Evolutionary conservation across 495 filamentous ascomycete species (phyloP), one percentile per base, ranked within the genome.

Genomic region (Oleoguttula mirabilis): DNA sequence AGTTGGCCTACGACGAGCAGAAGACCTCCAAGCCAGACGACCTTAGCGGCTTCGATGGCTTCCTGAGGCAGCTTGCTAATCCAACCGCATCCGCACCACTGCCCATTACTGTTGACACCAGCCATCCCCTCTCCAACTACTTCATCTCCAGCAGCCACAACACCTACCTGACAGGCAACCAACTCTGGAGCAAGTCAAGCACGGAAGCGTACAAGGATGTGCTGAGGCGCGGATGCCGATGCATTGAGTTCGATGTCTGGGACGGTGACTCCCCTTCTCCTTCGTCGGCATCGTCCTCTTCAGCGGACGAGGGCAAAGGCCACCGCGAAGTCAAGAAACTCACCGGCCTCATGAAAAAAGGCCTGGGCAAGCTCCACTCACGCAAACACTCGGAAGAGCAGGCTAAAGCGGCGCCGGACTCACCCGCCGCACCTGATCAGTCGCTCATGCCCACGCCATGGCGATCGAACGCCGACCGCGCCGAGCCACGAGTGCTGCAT

Each of bases 161-260:
- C 59, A 95, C 88, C 0, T 96, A 95, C 54, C 68, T 96, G 46
- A 85, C 81, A 0, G 88, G 88, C 0, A 88, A 95, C 57, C 88
- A 96, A 62, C 69, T 96, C 8, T 90, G 77, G 43, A 86, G 85
- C 48, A 75, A 82, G 43, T 77, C 83, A 23, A 86, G 80, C 43
- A 77, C 79, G 1, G 81, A 81, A 37, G 78, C 82, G 15, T 96
- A 94, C 64, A 83, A 73, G 48, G 80, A 80, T 55, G 87, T 73
- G 12, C 72, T 95, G 24, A 61, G 77, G 8, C 71, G 77, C 17
- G 85, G 88, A n/a, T 90, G 88, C 48, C 76, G 88, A 14, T 94
- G 85, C 45, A 83, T 95, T 38, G 88, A 95, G 64, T 86, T 96
- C 45, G 88, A 96, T 53, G 85, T 94, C 6, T 94, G 87, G 84